Conservation (phyloP, 2,329 filamentous ascomycete genomes). For the Trichoderma brevicompactum region DNA sequence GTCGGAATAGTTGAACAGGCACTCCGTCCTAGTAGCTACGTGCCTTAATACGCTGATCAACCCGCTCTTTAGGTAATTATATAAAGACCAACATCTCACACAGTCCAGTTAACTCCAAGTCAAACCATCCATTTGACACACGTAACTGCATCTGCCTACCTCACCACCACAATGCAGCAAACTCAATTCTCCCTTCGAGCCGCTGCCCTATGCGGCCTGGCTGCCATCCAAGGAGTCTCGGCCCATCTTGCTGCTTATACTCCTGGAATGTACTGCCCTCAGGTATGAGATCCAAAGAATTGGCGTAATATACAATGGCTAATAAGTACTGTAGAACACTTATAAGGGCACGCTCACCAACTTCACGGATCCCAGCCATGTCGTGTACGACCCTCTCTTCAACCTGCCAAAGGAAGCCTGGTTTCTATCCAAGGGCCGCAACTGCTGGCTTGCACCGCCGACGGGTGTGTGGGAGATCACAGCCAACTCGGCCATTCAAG, state of each 20-base stretch:
- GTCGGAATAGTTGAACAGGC: background rate
- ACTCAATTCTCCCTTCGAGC: slow-evolving; percentile 1
- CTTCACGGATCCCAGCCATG: background rate
- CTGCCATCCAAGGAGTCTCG: background rate
- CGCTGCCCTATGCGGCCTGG: slow-evolving; percentile 6
- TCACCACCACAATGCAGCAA: slow-evolving; percentile 1
- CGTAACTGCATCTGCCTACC: background rate
- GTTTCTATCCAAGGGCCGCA: slow-evolving; percentile 18
- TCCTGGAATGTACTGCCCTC: slow-evolving; percentile 18
- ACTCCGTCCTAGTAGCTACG: background rate
- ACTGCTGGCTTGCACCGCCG: slow-evolving; percentile 7
- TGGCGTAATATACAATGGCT: background rate
- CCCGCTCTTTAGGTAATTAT: background rate
- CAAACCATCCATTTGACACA: too few relatives aligned
- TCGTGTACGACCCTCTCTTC: slow-evolving; percentile 8
- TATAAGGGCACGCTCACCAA: slow-evolving; percentile 13
- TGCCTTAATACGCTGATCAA: background rate
- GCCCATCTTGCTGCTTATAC: slow-evolving; percentile 16
- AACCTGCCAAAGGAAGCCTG: background rate
- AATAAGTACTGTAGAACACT: background rate
- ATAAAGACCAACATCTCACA: background rate
- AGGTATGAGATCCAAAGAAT: background rate
- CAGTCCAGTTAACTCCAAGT: too few relatives aligned
- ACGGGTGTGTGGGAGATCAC: slow-evolving; percentile 2
- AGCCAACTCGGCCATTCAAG: slow-evolving; percentile 12